These are phyloP conservation scores for Pestalotiopsis sp. DNA, from an alignment of 2,329 filamentous ascomycete genomes.

Conservation along the genomic window DNA sequence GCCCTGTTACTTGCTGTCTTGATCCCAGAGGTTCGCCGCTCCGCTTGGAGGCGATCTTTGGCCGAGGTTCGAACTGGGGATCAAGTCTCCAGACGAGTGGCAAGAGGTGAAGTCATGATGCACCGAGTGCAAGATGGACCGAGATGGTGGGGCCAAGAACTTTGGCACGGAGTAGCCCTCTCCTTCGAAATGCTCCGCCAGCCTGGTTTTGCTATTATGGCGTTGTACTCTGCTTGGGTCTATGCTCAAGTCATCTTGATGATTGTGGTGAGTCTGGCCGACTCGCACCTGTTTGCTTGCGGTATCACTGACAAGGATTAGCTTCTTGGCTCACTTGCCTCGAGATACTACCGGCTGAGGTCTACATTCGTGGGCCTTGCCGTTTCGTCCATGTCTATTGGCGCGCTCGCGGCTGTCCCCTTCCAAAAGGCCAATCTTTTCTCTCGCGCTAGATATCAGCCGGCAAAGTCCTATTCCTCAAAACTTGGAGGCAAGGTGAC, in stretches of 20 bases:
- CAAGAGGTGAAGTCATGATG: slow-evolving; percentile 76
- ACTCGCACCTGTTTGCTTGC: background rate
- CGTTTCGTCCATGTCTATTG: slow-evolving; percentile 67
- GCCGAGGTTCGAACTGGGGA: slow-evolving; percentile 61
- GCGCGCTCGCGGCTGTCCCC: slow-evolving; percentile 70
- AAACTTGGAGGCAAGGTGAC: slow-evolving; percentile 65
- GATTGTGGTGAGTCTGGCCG: slow-evolving; percentile 51
- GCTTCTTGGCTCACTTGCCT: slow-evolving; percentile 72
- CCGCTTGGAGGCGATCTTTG: slow-evolving; percentile 69
- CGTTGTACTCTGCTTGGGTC: slow-evolving; percentile 77
- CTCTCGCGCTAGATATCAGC: slow-evolving; percentile 63
- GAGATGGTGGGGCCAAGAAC: slow-evolving; percentile 76
- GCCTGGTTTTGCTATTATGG: slow-evolving; percentile 71
- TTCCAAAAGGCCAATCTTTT: slow-evolving; percentile 74
- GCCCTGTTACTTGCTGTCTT: slow-evolving; percentile 72
- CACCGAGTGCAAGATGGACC: slow-evolving; percentile 73
- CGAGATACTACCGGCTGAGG: slow-evolving; percentile 65
- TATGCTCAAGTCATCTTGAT: slow-evolving; percentile 76
- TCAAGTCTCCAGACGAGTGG: slow-evolving; percentile 59
- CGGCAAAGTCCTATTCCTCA: slow-evolving; percentile 65
- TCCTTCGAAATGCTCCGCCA: slow-evolving; percentile 73
- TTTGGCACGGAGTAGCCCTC: slow-evolving; percentile 70
- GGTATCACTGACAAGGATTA: slow-evolving; percentile 15
- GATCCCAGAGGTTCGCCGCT: slow-evolving; percentile 71
- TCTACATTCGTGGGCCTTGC: slow-evolving; percentile 69